These are phyloP conservation scores for Acer campestre DNA, from an alignment of 345 rosid species.

Conservation along the genomic window DNA sequence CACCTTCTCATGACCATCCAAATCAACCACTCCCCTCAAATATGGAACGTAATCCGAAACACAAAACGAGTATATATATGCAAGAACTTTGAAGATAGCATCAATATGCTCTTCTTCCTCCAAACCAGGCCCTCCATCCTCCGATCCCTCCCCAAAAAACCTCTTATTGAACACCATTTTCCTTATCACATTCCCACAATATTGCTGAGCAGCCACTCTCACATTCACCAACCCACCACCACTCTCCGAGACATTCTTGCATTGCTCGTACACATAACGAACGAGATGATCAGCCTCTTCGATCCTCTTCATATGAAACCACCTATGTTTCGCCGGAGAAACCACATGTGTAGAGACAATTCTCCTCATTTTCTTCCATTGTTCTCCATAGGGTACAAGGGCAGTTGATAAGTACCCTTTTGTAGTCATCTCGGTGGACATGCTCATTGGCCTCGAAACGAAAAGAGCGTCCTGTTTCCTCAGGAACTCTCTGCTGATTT, in stretches of 20 bases:
- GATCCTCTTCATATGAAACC: slow-evolving; percentile 41
- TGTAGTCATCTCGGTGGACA: slow-evolving; percentile 26
- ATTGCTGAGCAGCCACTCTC: slow-evolving; percentile 16
- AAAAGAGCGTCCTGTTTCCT: slow-evolving; percentile 43
- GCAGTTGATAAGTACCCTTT: slow-evolving; percentile 32
- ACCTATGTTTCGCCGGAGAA: slow-evolving; percentile 26
- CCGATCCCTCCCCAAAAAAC: slow-evolving; percentile 23
- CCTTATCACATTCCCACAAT: slow-evolving; percentile 27
- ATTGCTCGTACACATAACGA: slow-evolving; percentile 37
- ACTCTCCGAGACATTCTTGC: slow-evolving; percentile 9
- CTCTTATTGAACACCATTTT: slow-evolving; percentile 30
- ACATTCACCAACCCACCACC: slow-evolving; percentile 15
- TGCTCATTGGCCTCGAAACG: slow-evolving; percentile 35
- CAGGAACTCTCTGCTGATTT: slow-evolving; percentile 40
- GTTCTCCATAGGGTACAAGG: too few species aligned
- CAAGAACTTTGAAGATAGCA: background rate
- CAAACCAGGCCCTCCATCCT: slow-evolving; percentile 29
- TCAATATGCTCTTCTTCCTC: slow-evolving; percentile 32
- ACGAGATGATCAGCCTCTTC: slow-evolving; percentile 46
- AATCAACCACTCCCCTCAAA: slow-evolving; percentile 34
- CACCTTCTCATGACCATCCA: slow-evolving; percentile 43
- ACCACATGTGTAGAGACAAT: too few species aligned
- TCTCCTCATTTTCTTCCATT: too few species aligned
- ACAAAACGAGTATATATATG: background rate
- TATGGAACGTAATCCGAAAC: slow-evolving; percentile 54